Percentiles rank a stretch among this genome's conserved stretches.
Evolutionary conservation across 2,329 filamentous ascomycete genomes (phyloP).

Genomic region (Colletotrichum graminicola): DNA sequence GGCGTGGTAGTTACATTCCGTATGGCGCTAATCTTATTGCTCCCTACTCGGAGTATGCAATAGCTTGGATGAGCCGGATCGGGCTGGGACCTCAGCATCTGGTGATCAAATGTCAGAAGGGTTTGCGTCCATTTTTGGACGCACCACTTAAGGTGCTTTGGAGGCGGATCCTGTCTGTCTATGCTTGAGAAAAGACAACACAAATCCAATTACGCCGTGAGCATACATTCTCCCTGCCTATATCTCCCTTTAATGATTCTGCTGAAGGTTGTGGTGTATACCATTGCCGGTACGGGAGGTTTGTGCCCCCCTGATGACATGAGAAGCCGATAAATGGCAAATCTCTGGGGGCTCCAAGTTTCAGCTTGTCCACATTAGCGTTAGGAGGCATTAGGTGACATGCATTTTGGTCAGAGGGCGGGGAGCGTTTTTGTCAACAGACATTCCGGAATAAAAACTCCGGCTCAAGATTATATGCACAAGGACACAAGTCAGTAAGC

Average conservation of each 20-base stretch:
- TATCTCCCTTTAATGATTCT: neutral
- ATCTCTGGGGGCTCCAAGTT: neutral
- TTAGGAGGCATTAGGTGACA: neutral
- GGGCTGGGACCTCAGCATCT: neutral
- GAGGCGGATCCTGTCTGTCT: too few species aligned
- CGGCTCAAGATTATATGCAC: neutral
- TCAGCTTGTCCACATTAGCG: neutral
- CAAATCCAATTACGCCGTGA: neutral
- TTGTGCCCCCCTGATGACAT: neutral
- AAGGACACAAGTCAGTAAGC: neutral
- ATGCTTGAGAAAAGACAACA: neutral
- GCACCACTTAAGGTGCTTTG: neutral
- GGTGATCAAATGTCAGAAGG: too few species aligned
- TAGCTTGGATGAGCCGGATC: neutral
- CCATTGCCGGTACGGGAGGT: neutral
- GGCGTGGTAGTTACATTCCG: neutral
- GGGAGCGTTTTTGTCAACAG: neutral
- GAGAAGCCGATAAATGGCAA: too few species aligned
- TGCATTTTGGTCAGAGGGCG: neutral
- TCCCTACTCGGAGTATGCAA: neutral
- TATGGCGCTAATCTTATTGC: neutral
- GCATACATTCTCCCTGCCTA: neutral
- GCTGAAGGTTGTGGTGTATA: too few species aligned
- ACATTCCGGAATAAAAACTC: neutral
- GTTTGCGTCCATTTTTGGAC: neutral